phyloP scores from a whole-genome alignment of 495 filamentous ascomycete genomes.

The Elasticomyces elasticus region DNA sequence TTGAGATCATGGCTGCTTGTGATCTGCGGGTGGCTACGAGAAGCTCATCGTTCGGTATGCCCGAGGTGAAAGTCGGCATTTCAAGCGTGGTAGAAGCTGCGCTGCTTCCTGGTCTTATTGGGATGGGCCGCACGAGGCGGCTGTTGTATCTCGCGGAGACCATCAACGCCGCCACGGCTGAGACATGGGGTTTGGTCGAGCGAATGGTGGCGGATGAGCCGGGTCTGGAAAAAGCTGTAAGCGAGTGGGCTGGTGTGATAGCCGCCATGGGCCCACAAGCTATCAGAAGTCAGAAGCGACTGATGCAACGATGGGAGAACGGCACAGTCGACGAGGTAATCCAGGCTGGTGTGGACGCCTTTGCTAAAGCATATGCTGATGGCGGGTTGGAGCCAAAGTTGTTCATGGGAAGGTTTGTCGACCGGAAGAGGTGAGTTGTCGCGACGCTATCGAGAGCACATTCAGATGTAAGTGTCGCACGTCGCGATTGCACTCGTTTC shows the following conservation, averaged over 20 bases:
- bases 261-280: conserved; percentile 16
- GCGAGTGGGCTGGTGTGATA: conserved; percentile 12
- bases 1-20: conserved; percentile 21
- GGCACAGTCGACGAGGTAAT: conserved; percentile 15
- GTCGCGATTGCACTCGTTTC: too few species aligned
- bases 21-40: conserved; percentile 19
- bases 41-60: conserved; percentile 20
- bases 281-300: conserved; percentile 16
- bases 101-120: conserved; percentile 19
- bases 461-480: too few species aligned
- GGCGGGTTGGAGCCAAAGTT: conserved; percentile 17
- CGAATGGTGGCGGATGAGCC: conserved; percentile 7
- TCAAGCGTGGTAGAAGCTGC: conserved; percentile 22
- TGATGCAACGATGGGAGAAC: conserved; percentile 22
- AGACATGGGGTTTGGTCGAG: conserved; percentile 23
- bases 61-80: conserved; percentile 21
- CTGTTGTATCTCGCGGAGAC: conserved; percentile 21
- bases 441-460: too few species aligned
- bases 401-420: conserved; percentile 16
- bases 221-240: conserved; percentile 10
- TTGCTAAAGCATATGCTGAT: conserved; percentile 16
- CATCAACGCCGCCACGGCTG: conserved; percentile 12
- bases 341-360: conserved; percentile 21
- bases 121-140: conserved; percentile 17
- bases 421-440: conserved; percentile 7